Base-by-base conservation (phyloP, 352 stramenopile species). In the Phytophthora pinifolia region DNA sequence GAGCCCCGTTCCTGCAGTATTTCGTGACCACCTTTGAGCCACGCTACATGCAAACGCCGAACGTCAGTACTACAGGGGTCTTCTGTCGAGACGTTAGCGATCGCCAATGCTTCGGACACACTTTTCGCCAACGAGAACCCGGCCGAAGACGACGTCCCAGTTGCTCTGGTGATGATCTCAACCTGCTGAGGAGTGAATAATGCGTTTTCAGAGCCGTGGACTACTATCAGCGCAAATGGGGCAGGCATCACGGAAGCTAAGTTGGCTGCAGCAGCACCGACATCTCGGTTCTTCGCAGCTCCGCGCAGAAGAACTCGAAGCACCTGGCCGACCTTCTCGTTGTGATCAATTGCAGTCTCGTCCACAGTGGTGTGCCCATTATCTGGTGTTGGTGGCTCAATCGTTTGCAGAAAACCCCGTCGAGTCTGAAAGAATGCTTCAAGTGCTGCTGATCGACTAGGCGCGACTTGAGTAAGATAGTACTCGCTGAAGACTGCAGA, bases 11-110 rank as follows among this genome's bases (percentile, higher is more conserved):
- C 83, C 55, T 93, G 80, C 5, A 86, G 32, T 7, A 91, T 5
- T 36, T 93, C 79, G 46, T 93, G 77, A 0, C 83, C 83, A 37
- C 76, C 76, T 58, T 91, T 91, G 45, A 93, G 73, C 83, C 83
- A 93, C 17, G 79, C 73, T 0, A 86, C 49, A 37, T 87, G 72
- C 25, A 86, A 27, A n/a, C 48, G 50, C 18, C 46, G 50, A 50
- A 36, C 29, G 14, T 59, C 49, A 15, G 1, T 38, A 57, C 35
- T 48, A 7, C 33, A 18, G 27, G 22, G 9, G 13, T 42, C 22
- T 15, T n/a, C 44, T 9, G 6, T 34, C 35, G 49, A n/a, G 9
- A 12, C 14, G 27, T 32, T 46, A 7, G 6, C 15, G 20, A 63
- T 51, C 17, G 18, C 37, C 39, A 71, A 44, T 7, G 62, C 51